Base-by-base conservation (phyloP, 176 grass and related monocot species). In the Pharus latifolius region DNA sequence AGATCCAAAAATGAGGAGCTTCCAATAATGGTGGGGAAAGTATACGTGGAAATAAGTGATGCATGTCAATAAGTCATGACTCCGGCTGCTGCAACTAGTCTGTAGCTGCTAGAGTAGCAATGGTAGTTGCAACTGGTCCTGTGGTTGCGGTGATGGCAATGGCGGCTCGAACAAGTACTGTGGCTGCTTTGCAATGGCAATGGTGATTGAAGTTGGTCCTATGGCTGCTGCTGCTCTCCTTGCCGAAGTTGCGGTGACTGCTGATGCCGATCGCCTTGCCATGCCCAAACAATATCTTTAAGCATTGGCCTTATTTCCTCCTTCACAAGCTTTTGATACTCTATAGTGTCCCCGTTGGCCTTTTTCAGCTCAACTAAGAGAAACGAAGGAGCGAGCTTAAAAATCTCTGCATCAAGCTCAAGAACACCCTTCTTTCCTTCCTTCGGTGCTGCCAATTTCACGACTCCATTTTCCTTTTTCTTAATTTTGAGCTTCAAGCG, bases 351-450 rank as follows among this genome's bases (percentile, higher is more conserved):
- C 20, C 87, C 87, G 23, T 37, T 66, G 18, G 82, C 52, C 56
- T 85, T 90, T 49, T 63, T 85, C 26, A 85, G 17, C 27, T 86
- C 88, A 31, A 87, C 75, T 19, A 80, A 52, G 33, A 49, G 75
- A 63, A 91, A 62, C 44, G 70, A 74, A 35, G 88, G 71, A 6
- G 83, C 73, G 27, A 87, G 25, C 80, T 91, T 73, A 18, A 86
- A 87, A 55, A 91, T 66, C 76, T 87, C 88, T 0, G 69, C 76
- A 19, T 86, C 75, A 1, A 91, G 58, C 65, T 82, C 75, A 37
- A 91, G 75, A 22, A 72, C 58, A 2, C 83, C 88, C 67, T 91
- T 86, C 34, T 75, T 83, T 63, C 83, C 88, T 73, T 91, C 83
- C 34, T 72, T 80, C 11, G 23, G 42, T 16, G 80, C 47, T 60